These are phyloP conservation scores for Aureoboletus auriporus DNA, from an alignment of 768 basidiomycete genomes.

Conservation along the genomic window DNA sequence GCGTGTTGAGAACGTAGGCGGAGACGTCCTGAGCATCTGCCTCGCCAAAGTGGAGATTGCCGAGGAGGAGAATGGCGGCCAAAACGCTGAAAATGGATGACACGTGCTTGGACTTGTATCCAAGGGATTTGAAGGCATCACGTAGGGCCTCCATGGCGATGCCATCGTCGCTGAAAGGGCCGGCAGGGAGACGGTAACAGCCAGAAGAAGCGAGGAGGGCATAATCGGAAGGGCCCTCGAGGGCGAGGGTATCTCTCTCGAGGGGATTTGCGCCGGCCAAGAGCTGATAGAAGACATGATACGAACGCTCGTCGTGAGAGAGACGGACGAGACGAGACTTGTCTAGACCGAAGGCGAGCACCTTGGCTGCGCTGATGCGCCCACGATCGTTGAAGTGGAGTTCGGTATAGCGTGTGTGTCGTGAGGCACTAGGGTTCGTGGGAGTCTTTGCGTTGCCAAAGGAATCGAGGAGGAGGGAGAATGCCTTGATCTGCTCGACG, in stretches of 20 bases:
- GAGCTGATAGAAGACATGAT: conserved; percentile 65
- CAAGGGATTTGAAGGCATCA: conserved; percentile 49
- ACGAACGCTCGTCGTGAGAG: conserved; percentile 57
- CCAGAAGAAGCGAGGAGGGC: conserved; percentile 54
- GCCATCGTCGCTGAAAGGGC: conserved; percentile 59
- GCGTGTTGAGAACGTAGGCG: conserved; percentile 44
- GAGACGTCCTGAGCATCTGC: conserved; percentile 52
- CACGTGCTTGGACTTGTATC: conserved; percentile 60
- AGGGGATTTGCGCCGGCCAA: conserved; percentile 53
- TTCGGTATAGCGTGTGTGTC: conserved; percentile 56
- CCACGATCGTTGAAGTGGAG: conserved; percentile 58
- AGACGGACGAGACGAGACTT: conserved; percentile 54
- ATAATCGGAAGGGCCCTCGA: conserved; percentile 60
- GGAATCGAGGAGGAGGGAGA: conserved; percentile 53
- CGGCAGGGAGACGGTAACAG: conserved; percentile 61
- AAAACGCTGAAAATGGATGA: conserved; percentile 52
- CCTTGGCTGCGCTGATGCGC: conserved; percentile 52
- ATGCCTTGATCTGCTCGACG: conserved; percentile 52
- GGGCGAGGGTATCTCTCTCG: conserved; percentile 48
- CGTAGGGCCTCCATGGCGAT: conserved; percentile 56
- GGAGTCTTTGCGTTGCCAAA: conserved; percentile 67
- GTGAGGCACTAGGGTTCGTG: conserved; percentile 60
- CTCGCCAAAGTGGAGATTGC: conserved; percentile 57
- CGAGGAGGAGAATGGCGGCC: conserved; percentile 50
- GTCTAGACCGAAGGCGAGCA: conserved; percentile 59